Base-by-base conservation (phyloP, 352 stramenopile species). In the Phytophthora megakarya region DNA sequence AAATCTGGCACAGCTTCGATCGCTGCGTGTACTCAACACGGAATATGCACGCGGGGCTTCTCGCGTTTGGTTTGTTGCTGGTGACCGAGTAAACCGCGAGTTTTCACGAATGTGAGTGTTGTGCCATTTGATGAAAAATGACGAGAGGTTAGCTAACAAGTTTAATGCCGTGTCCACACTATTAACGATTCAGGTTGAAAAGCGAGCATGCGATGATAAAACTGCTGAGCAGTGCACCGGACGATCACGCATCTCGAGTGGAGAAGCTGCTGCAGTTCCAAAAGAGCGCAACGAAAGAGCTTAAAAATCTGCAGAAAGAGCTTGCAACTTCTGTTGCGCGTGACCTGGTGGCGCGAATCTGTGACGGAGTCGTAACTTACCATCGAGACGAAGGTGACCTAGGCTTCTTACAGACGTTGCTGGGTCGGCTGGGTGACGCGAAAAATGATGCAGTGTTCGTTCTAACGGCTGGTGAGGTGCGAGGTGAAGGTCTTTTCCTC, bases 1-100 rank as follows among this genome's bases (percentile, higher is more conserved):
- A 45, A 89, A 77, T 46, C 45, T 88, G 9, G 66, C 78, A 15
- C 80, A 95, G 37, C 56, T 97, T 26, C 87, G 81, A 63, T 84
- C 79, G 35, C 66, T 97, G 57, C 86, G 86, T 35, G 60, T 97
- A 10, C 67, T 97, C 6, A 86, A 80, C 60, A 81, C 76, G 12
- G 88, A 96, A 49, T 79, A 74, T n/a, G 74, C 82, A 15, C 83
- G 85, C 5, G 76, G 75, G 16, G 73, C 80, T 32, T 84, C 79
- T 46, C 83, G 86, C 37, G 71, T 97, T 16, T 94, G 89, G 79
- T 97, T 97, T 57, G 81, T 95, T 16, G 84, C 84, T 25, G 89
- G 89, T 13, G 68, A 85, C n/a, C 84, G 89, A 21, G 80, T 95
- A 39, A 88, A 88, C 56, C 73, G 76, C 42, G 83, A 92, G 55